These are phyloP conservation scores for Seiridium unicorne DNA, from an alignment of 2,329 filamentous ascomycete genomes.

Conservation along the genomic window DNA sequence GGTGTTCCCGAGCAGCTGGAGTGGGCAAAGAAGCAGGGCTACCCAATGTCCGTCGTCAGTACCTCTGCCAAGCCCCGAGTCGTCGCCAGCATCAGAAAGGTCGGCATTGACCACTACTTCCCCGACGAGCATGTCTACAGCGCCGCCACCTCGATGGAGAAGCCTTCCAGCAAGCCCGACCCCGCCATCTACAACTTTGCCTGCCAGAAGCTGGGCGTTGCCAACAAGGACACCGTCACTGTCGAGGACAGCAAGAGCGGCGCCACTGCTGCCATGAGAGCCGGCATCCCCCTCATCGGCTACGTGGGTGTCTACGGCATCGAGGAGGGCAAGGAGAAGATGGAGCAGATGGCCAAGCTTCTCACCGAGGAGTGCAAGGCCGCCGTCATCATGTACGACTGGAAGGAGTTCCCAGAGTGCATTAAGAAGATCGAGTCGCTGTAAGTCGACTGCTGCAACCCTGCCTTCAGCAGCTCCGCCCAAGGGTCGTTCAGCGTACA, in stretches of 20 bases:
- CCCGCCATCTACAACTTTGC: conserved; percentile 72
- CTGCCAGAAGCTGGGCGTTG: conserved; percentile 63
- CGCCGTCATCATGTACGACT: conserved; percentile 48
- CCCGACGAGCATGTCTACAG: conserved; percentile 65
- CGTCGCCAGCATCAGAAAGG: conserved; percentile 65
- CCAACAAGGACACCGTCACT: conserved; percentile 63
- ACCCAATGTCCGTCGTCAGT: conserved; percentile 68
- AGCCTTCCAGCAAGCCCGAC: conserved; percentile 73
- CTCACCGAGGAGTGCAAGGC: conserved; percentile 49
- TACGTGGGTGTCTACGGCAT: conserved; percentile 62
- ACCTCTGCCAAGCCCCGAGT: conserved; percentile 70
- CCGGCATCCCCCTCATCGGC: conserved; percentile 68
- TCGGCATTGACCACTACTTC: conserved; percentile 69
- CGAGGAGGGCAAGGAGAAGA: conserved; percentile 43
- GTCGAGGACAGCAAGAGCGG: conserved; percentile 75
- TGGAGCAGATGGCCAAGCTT: conserved; percentile 54
- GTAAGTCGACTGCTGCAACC: conserved; percentile 18
- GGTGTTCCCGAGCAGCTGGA: conserved; percentile 59
- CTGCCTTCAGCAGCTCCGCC: background rate
- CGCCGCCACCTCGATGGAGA: conserved; percentile 64
- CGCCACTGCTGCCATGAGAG: conserved; percentile 65
- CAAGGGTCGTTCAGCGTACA: background rate
- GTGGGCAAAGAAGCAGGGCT: conserved; percentile 55
- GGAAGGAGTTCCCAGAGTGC: conserved; percentile 37
- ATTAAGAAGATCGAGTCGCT: conserved; percentile 33